Conservation (phyloP, 2,329 filamentous ascomycete genomes). For the Trichoderma polysporum region DNA sequence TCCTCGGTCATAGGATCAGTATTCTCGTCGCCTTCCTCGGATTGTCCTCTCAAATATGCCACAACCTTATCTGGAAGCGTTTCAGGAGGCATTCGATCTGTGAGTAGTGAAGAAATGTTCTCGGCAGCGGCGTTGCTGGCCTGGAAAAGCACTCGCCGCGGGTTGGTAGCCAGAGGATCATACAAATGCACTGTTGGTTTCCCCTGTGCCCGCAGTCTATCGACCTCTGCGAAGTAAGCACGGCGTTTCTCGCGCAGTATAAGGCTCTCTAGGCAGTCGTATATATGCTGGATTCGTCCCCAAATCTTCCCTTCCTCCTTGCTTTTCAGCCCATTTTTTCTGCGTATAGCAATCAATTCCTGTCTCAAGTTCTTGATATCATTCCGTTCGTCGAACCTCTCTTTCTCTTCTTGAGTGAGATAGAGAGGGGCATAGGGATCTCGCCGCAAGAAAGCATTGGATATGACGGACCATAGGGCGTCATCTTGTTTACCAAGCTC, state of each 20-base stretch:
- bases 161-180: conserved; percentile 2
- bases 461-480: conserved; percentile 1
- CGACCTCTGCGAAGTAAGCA: conserved; percentile 1
- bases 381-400: background rate
- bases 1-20: background rate
- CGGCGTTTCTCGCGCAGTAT: background rate
- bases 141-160: conserved; percentile 7
- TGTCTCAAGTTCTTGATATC: background rate
- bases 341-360: background rate
- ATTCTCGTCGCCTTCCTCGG: background rate
- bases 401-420: background rate
- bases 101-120: background rate
- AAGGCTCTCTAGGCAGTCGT: background rate
- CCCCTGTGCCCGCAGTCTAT: conserved; percentile 2
- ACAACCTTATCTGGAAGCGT: conserved; percentile 5
- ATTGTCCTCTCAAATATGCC: background rate
- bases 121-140: background rate
- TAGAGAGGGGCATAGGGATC: background rate
- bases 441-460: background rate
- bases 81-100: background rate
- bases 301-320: background rate
- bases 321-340: background rate
- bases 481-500: conserved; percentile 9
- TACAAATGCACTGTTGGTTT: conserved; percentile 1
- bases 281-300: background rate